A percentile compares a stretch with the other conserved stretches of the same genome.
phyloP scores from a whole-genome alignment of 495 filamentous ascomycete species.

The Glarea lozoyensis region DNA sequence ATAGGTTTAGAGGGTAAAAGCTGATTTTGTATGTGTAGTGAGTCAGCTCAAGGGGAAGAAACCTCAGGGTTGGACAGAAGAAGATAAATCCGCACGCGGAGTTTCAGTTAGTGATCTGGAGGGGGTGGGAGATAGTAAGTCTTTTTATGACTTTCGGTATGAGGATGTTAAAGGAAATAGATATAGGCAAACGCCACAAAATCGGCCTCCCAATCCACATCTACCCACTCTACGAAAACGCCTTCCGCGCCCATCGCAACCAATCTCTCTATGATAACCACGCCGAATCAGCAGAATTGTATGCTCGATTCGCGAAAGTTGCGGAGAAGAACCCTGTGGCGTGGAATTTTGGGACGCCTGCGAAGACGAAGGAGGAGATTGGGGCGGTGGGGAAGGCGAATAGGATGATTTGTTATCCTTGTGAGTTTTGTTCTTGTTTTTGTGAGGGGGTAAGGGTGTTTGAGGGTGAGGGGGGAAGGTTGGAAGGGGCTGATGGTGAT shows the following conservation, averaged over 20 bases:
- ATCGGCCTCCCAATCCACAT: slow-evolving; percentile 44
- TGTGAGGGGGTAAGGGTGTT: too few relatives aligned
- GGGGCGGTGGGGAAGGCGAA: slow-evolving; percentile 37
- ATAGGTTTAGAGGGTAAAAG: slow-evolving; percentile 28
- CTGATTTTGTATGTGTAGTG: too few relatives aligned
- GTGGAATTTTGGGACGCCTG: slow-evolving; percentile 36
- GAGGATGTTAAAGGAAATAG: slow-evolving; percentile 9
- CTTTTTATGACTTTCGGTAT: neutral
- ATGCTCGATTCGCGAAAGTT: slow-evolving; percentile 39
- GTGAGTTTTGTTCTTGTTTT: slow-evolving; percentile 19
- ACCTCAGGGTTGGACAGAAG: too few relatives aligned
- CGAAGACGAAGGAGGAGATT: slow-evolving; percentile 30
- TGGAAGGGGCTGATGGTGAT: neutral
- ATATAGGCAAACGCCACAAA: slow-evolving; percentile 34
- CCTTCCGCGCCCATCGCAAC: slow-evolving; percentile 35
- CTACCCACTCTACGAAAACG: slow-evolving; percentile 47
- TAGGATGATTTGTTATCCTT: slow-evolving; percentile 46
- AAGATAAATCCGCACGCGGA: too few relatives aligned
- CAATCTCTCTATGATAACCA: slow-evolving; percentile 41
- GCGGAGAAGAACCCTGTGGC: slow-evolving; percentile 34
- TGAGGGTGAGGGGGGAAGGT: too few relatives aligned
- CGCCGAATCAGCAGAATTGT: slow-evolving; percentile 36
- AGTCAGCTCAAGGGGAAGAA: too few relatives aligned
- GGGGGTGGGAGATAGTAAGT: slow-evolving; percentile 29
- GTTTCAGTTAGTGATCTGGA: slow-evolving; percentile 31